A percentile compares a stretch with the other conserved stretches of the same genome.
Conservation (phyloP, 345 rosid genomes). For the Eucalyptus regnans region DNA sequence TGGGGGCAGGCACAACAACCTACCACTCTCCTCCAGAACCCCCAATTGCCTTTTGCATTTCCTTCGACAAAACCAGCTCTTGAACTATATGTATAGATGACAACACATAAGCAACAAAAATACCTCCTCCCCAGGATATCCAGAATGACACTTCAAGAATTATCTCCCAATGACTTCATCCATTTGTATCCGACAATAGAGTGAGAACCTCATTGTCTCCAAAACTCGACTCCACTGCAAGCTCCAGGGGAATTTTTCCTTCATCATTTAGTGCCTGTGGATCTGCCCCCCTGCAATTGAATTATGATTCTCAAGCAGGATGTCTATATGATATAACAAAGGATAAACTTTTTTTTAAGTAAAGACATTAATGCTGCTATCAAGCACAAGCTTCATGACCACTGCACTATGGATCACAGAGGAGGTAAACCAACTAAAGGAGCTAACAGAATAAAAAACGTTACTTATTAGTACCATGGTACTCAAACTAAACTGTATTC, state of each 20-base stretch:
- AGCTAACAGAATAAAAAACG: background rate
- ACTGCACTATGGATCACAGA: background rate
- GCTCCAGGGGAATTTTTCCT: slow-evolving; percentile 56
- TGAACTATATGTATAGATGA: slow-evolving; percentile 1
- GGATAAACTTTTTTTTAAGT: background rate
- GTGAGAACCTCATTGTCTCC: slow-evolving; percentile 51
- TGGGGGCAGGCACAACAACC: slow-evolving; percentile 28
- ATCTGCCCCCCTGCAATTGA: slow-evolving; percentile 76
- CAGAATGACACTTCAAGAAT: background rate
- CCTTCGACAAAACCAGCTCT: slow-evolving; percentile 3
- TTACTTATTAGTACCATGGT: background rate
- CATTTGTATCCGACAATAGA: slow-evolving; percentile 52
- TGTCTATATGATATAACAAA: background rate
- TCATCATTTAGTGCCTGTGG: slow-evolving; percentile 43
- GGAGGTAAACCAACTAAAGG: background rate
- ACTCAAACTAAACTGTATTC: background rate
- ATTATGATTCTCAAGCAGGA: background rate
- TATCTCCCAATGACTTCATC: slow-evolving; percentile 9
- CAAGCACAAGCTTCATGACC: background rate
- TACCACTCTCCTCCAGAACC: slow-evolving; percentile 12
- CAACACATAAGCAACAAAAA: slow-evolving; percentile 8
- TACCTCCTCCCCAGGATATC: slow-evolving; percentile 1
- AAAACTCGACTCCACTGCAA: slow-evolving; percentile 48
- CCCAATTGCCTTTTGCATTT: background rate
- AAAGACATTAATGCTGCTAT: background rate